Evolutionary conservation across 306 rosid genomes (phyloP).

Genomic region (Trichosanthes cucumerina): DNA sequence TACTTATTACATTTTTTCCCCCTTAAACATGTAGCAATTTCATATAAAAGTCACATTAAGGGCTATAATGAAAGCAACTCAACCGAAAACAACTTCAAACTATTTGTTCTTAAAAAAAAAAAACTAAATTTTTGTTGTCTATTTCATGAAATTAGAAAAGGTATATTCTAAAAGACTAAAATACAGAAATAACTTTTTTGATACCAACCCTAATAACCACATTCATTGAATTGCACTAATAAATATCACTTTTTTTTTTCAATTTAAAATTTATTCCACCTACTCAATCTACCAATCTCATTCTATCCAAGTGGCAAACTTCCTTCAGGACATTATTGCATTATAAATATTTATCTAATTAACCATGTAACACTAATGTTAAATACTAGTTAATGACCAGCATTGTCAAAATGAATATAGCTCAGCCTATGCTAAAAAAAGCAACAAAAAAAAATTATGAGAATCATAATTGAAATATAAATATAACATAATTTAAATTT

Average conservation of each 20-base stretch:
- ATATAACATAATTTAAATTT: no score
- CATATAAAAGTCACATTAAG: neutral
- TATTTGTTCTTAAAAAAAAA: neutral
- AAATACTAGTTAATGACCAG: no score
- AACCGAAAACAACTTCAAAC: neutral
- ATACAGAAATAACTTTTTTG: neutral
- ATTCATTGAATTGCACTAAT: neutral
- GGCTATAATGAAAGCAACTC: constrained; percentile 1
- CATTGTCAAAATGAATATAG: no score
- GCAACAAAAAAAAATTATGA: no score
- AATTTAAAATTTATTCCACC: neutral
- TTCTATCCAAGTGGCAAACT: neutral
- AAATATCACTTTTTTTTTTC: neutral
- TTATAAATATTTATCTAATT: neutral
- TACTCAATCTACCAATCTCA: neutral
- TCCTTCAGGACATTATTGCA: neutral
- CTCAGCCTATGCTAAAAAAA: no score
- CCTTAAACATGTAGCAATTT: neutral
- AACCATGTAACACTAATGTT: neutral
- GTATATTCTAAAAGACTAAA: neutral
- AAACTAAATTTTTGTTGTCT: no score
- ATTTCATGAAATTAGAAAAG: neutral
- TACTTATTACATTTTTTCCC: neutral
- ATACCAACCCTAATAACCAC: neutral
- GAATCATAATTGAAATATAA: no score